Evolutionary conservation across 1,139 yeast species (phyloP), one percentile per base, ranked within the genome.

Genomic region (Waltiozyma sp.): DNA sequence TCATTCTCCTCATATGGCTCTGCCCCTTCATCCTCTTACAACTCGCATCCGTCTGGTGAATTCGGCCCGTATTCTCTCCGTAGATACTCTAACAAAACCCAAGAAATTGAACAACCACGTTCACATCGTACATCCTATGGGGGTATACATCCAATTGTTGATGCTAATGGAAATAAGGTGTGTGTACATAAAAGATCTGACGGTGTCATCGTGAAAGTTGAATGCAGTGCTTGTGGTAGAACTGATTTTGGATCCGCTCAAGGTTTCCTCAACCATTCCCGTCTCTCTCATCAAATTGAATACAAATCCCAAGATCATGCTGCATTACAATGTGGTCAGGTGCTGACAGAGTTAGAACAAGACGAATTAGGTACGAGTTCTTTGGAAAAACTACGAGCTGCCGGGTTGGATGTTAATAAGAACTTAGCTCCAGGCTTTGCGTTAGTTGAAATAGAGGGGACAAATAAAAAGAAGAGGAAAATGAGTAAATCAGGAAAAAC

Each of bases 211-310:
- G 88, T 83, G 8, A 68, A 78, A 43, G 66, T 84, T 23, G 77
- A 77, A 8, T 84, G 94, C 57, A 77, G 80, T 0, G 74, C 70
- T 43, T 84, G 94, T 59, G 72, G 68, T 15, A 64, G 91, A 44
- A 72, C 77, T 41, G 83, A 82, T 49, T 84, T 84, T 56, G 77
- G 85, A 8, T 76, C 85, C 14, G 86, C 88, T 0, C 93, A 84
- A 57, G 93, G 93, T 21, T 82, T 84, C 49, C 69, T 83, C 37
- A 84, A 82, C 57, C 94, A 84, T 57, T 74, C 83, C 48, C 65
- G 93, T 48, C 72, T 81, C 24, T 84, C 89, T 4, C 94, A 84
- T 57, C 66, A 76, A n/a, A 74, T 73, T 46, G 87, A 81, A 47
- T 82, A 75, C 50, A 72, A 81, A 6, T 77, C 83, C 8, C 91